Conservation (phyloP, 345 rosid genomes). For the Pseudoturritis turrita region DNA sequence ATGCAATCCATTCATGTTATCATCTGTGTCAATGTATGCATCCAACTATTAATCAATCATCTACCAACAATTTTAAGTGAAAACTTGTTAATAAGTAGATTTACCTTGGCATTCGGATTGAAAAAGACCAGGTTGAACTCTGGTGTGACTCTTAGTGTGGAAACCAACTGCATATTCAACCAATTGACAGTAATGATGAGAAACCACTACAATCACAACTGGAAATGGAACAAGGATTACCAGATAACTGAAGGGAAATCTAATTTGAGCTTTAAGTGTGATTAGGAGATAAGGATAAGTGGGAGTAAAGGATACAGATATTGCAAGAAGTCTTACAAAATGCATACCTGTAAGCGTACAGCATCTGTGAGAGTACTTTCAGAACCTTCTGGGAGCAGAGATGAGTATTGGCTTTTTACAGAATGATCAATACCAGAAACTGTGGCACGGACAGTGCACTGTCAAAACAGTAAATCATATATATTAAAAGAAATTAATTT, state of each 20-base stretch:
- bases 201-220: not conserved
- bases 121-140: slow-evolving; percentile 71
- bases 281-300: not conserved
- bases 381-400: slow-evolving; percentile 42
- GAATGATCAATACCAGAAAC: slow-evolving; percentile 50
- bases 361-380: slow-evolving; percentile 62
- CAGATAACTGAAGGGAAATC: not conserved
- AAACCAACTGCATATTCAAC: slow-evolving; percentile 74
- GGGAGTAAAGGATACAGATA: not conserved
- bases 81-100: not conserved
- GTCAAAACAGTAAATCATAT: slow-evolving; percentile 30
- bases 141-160: slow-evolving; percentile 67
- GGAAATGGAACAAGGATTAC: not conserved
- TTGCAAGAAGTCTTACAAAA: not conserved
- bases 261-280: not conserved
- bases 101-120: slow-evolving; percentile 83
- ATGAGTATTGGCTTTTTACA: slow-evolving; percentile 31
- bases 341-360: slow-evolving; percentile 65
- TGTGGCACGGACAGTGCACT: slow-evolving; percentile 83
- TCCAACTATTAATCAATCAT: not conserved
- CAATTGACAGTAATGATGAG: slow-evolving; percentile 27
- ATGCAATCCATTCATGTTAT: slow-evolving; percentile 3
- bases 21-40: not conserved
- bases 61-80: not conserved
- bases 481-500: not conserved